Evolutionary conservation across 2,329 filamentous ascomycete species (phyloP), one percentile per base, ranked within the genome.

Genomic region (Pseudodiploospora longispora): DNA sequence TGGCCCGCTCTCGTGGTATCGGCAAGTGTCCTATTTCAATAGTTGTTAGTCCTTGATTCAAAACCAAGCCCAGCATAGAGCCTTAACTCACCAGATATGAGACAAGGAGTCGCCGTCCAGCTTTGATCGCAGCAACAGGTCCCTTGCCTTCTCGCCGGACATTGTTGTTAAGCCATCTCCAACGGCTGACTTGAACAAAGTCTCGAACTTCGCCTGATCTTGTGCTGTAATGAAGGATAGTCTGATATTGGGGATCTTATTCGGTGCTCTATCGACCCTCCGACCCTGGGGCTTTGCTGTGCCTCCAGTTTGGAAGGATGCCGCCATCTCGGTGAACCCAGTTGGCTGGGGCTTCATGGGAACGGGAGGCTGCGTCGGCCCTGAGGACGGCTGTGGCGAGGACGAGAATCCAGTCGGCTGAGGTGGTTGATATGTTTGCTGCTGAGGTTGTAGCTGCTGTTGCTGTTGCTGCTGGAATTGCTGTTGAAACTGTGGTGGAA

Each of bases 1-100:
- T 96, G 90, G 38, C 93, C 93, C 10, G 91, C 93, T 63, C 94
- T 91, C 39, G 93, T 98, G 7, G 93, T 96, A 66, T 98, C 93
- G 38, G 89, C 87, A 27, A 98, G 71, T 19, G 88, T 88, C 88
- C 86, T 91, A 32, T 10, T 35, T 36, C n/a, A 10, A 28, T 28
- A 19, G 6, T 3, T 38, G 40, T 55, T 49, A 56, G 50, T 33
- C 41, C 27, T 27, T 30, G 8, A 9, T n/a, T 30, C 10, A 38
- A 8, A 12, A 9, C 33, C 27, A 5, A 41, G 30, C 7, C 3
- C 2, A 27, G 27, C 28, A 27, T 19, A 10, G 28, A 19, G 4
- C 7, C 27, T 6, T 10, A 32, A 52, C 74, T 48, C 71, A 89
- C 90, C 91, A 98, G 56, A 98, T 95, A 55, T 94, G 87, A 27